Percentiles rank a stretch among this genome's conserved stretches.
Conservation (phyloP, 768 basidiomycete species). For the Epithele typhae region DNA sequence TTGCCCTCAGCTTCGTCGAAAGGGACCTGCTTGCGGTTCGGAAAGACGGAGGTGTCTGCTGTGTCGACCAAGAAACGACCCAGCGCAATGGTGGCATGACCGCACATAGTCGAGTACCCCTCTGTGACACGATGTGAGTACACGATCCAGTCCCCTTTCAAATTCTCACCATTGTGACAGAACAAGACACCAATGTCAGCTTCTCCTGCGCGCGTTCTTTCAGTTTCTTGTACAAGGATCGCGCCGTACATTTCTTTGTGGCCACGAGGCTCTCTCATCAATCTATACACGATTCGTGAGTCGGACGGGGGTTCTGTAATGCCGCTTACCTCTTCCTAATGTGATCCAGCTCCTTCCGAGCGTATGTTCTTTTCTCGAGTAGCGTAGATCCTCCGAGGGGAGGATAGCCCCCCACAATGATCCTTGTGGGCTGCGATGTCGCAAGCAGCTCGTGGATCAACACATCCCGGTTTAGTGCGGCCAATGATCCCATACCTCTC, state of each 20-base stretch:
- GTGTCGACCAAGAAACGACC: conserved; percentile 38
- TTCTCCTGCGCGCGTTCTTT: conserved; percentile 27
- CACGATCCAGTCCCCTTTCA: no score
- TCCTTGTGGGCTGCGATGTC: conserved; percentile 31
- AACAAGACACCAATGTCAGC: conserved; percentile 41
- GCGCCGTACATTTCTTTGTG: conserved; percentile 40
- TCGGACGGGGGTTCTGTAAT: background rate
- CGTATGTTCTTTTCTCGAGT: conserved; percentile 31
- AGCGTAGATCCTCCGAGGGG: conserved; percentile 29
- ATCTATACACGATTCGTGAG: no score
- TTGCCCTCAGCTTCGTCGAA: conserved; percentile 18
- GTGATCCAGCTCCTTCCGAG: conserved; percentile 26
- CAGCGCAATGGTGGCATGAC: conserved; percentile 37
- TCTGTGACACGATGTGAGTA: conserved; percentile 19
- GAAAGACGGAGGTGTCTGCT: conserved; percentile 29
- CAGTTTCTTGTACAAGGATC: conserved; percentile 33
- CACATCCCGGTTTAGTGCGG: background rate
- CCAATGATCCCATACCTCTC: conserved; percentile 27
- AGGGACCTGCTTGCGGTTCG: conserved; percentile 22
- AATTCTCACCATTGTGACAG: conserved; percentile 37
- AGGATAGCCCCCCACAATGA: conserved; percentile 33
- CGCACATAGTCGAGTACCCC: conserved; percentile 41
- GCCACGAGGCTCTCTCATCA: conserved; percentile 37
- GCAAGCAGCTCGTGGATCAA: background rate
- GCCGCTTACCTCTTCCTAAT: conserved; percentile 16